phyloP scores from a whole-genome alignment of 2,329 filamentous ascomycete species.

The Diaporthe vaccinii region DNA sequence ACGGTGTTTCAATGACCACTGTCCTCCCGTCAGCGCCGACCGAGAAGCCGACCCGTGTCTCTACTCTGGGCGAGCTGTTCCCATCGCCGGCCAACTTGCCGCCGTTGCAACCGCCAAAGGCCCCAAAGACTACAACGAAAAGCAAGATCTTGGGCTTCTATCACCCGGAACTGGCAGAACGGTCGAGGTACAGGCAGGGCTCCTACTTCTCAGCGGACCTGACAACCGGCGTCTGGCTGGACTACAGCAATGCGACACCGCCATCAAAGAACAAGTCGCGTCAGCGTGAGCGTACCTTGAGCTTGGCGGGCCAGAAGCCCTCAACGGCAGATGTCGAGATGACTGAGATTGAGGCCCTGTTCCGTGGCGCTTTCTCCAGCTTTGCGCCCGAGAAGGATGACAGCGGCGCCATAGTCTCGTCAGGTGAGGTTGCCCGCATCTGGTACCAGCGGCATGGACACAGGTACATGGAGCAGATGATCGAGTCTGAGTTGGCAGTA shows the following conservation, averaged over 20 bases:
- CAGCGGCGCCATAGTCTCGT: conserved; percentile 77
- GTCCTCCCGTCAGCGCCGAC: conserved; percentile 64
- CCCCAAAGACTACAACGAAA: conserved; percentile 78
- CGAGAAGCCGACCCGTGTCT: conserved; percentile 65
- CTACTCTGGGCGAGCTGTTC: conserved; percentile 81
- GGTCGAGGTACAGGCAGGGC: conserved; percentile 65
- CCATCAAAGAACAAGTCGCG: conserved; percentile 69
- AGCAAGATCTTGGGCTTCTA: conserved; percentile 57
- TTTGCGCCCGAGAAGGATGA: conserved; percentile 85
- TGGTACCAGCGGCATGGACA: conserved; percentile 84
- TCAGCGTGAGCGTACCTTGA: conserved; percentile 80
- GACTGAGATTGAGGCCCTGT: conserved; percentile 80
- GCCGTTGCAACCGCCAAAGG: conserved; percentile 78
- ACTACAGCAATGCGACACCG: conserved; percentile 75
- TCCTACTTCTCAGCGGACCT: conserved; percentile 78
- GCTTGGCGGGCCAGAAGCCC: conserved; percentile 71
- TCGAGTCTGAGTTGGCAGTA: conserved; percentile 63
- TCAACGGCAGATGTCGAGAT: conserved; percentile 69
- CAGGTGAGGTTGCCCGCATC: conserved; percentile 75
- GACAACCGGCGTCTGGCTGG: conserved; percentile 77
- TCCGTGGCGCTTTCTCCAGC: conserved; percentile 82
- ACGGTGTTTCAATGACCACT: conserved; percentile 79
- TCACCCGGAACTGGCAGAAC: conserved; percentile 59
- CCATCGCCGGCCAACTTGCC: conserved; percentile 75
- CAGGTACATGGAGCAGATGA: conserved; percentile 73